Evolutionary conservation across 176 grass and related monocot species (phyloP), one percentile per base, ranked within the genome.

Genomic region (Oryza rufipogon): DNA sequence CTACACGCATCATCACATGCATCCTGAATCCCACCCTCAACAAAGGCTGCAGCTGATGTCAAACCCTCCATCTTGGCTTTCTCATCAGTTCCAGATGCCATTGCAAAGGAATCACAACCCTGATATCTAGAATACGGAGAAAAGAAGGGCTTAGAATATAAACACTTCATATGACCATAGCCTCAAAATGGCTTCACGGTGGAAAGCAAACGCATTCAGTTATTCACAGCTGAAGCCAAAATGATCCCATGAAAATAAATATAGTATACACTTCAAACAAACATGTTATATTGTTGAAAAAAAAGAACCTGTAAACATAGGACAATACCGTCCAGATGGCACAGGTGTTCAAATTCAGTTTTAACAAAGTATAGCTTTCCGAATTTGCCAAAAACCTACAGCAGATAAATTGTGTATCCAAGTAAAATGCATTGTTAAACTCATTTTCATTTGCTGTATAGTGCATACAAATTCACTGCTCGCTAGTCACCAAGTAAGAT

Each of bases 1-100:
- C 96, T 96, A 38, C 96, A 98, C 48, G 91, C 84, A 84, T 98
- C 96, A 88, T 98, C 96, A 2, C 91, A 98, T 23, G 93, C 93
- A 86, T 98, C 96, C 74, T 98, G 96, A 85, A 90, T 85, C 22
- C 96, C 96, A 82, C 93, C 96, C 78, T 95, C 93, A 16, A 98
- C 96, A 77, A 98, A 98, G 77, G 96, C 93, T 10, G 81, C 89
- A 17, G 96, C 54, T 23, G 96, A 98, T 75, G 91, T 86, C 41
- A 89, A 87, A 81, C 77, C 71, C 83, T 98, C 96, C 81, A 95
- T 90, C 66, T 94, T 92, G 39, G 84, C 87, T 51, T 80, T 92
- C 51, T 92, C 83, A 48, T 89, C 86, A 76, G 80, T 87, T 80
- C 14, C 89, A 52, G 84, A 90, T 46, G 89, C 84, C 89, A 90